Base-by-base conservation (phyloP, 768 basidiomycete genomes). In the Boletus pseudopeckii region DNA sequence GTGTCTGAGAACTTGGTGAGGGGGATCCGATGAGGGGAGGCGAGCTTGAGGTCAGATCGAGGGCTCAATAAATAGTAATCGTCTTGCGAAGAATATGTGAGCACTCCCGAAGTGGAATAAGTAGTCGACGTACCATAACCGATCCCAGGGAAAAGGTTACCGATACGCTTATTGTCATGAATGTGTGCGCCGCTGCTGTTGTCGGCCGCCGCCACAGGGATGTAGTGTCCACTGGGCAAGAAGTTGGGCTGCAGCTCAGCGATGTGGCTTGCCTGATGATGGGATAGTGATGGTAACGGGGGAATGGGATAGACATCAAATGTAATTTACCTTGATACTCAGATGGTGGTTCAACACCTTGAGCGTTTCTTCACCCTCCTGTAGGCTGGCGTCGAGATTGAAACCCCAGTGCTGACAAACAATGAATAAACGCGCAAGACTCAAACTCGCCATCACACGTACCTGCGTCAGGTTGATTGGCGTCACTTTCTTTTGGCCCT, bases 381-480 rank as follows among this genome's bases (percentile, higher is more conserved):
- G 64, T 39, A 85, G 71, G 60, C 86, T 88, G 1, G 85, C 87
- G 33, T 88, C 84, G 11, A 90, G 78, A 63, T 90, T 90, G 74
- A 89, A 90, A 28, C 88, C 88, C 86, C 87, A 90, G 66, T 90
- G 88, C 86, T 90, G 53, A 45, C 30, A n/a, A 26, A 30, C 5
- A 20, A 13, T 48, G 30, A 48, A 47, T 43, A 28, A 18, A 18
- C 7, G 42, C 18, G 2, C 39, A n/a, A 11, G 8, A 6, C 34
- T 5, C 34, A 7, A 8, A 36, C 38, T 18, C 40, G 5, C 22
- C n/a, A 15, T 3, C 50, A 41, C 54, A 55, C 76, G 36, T 59
- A 86, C 86, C 79, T 89, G 87, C 7, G 88, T 88, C 14, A 90
- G 68, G 63, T 91, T 91, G 46, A 90, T 74, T 0, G 88, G 87